These are phyloP conservation scores for Diaporthe vaccinii DNA, from an alignment of 2,329 filamentous ascomycete species.

Conservation along the genomic window DNA sequence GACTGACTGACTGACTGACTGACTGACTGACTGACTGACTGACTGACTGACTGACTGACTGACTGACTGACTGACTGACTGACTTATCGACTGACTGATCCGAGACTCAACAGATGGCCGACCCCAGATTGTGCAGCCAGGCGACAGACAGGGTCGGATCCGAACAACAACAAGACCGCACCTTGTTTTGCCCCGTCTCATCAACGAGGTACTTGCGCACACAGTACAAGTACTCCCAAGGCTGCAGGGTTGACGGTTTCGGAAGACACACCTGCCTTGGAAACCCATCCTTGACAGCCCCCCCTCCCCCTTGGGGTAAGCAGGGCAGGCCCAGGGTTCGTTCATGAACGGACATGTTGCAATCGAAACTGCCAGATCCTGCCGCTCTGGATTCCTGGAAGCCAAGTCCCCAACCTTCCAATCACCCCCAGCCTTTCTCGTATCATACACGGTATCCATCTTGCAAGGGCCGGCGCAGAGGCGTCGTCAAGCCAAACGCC, in stretches of 20 bases:
- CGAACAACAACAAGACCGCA: not conserved
- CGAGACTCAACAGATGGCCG: not conserved
- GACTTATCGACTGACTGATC: not conserved
- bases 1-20: not conserved
- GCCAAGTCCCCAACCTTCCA: not conserved
- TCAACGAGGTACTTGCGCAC: slow-evolving; percentile 5
- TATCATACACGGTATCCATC: slow-evolving; percentile 9
- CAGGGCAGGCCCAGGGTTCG: not conserved
- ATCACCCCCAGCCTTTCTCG: slow-evolving; percentile 7
- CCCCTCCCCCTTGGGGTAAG: not conserved
- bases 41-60: not conserved
- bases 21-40: not conserved
- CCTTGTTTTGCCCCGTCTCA: not conserved
- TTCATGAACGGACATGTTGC: not conserved
- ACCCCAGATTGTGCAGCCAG: not conserved
- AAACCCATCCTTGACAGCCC: not conserved
- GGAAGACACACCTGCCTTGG: slow-evolving; percentile 30
- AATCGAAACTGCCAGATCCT: slow-evolving; percentile 14
- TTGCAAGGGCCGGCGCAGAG: slow-evolving; percentile 4
- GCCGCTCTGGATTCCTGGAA: not conserved
- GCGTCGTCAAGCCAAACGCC: not conserved
- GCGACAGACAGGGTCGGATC: slow-evolving; percentile 11
- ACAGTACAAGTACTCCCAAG: not conserved
- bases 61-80: not conserved
- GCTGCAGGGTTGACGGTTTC: slow-evolving; percentile 20